phyloP scores from a whole-genome alignment of 768 basidiomycete genomes.

The Pleurotus pulmonarius region DNA sequence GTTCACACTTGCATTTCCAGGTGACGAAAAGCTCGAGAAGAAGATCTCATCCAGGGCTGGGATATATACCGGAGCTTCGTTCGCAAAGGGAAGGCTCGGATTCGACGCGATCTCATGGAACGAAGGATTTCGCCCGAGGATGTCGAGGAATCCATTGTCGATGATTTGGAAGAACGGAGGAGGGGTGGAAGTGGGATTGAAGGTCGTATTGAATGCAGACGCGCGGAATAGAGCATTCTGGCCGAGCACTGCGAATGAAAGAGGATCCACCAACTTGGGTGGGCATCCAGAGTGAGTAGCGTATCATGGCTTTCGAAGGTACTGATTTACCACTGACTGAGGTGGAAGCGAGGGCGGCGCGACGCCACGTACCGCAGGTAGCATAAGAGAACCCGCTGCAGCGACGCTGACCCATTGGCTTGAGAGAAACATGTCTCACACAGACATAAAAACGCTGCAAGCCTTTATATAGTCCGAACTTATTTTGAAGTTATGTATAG shows the following conservation, averaged over 20 bases:
- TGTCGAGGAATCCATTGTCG: constrained; percentile 44
- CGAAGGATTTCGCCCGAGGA: constrained; percentile 55
- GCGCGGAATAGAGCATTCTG: constrained; percentile 35
- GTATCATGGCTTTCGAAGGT: too few species aligned
- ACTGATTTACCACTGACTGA: too few species aligned
- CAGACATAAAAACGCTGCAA: too few species aligned
- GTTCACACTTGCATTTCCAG: constrained; percentile 51
- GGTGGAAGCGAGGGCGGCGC: too few species aligned
- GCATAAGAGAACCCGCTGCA: too few species aligned
- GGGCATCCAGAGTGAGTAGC: too few species aligned
- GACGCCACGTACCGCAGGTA: too few species aligned
- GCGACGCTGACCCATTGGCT: too few species aligned
- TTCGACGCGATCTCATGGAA: constrained; percentile 59
- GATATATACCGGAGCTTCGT: constrained; percentile 73
- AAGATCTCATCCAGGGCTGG: constrained; percentile 63
- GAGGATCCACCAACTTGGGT: constrained; percentile 45
- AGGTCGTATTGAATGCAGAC: constrained; percentile 34
- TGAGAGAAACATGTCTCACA: too few species aligned
- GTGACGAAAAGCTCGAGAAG: constrained; percentile 61
- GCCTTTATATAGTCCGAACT: too few species aligned
- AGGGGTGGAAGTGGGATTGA: constrained; percentile 57
- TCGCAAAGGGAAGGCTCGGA: constrained; percentile 65
- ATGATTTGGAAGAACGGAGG: constrained; percentile 57
- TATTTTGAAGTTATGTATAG: too few species aligned
- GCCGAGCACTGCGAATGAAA: constrained; percentile 48